Conservation (phyloP, 2,329 filamentous ascomycete species). For the Hymenoscyphus albidus region DNA sequence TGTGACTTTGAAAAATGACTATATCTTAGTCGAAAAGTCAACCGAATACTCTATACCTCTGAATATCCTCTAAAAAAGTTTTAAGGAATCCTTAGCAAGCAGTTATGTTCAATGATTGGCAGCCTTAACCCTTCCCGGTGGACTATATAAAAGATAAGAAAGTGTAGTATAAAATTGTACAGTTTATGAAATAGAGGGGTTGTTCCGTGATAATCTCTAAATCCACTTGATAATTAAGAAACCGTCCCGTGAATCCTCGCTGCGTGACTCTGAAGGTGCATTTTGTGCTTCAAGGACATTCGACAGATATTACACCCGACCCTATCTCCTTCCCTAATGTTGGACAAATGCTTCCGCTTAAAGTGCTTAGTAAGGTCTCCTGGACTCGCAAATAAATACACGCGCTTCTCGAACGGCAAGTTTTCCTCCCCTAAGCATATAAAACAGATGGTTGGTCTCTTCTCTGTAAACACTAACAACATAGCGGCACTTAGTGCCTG, state of each 20-base stretch:
- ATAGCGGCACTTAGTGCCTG: constrained; percentile 24
- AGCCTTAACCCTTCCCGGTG: no score
- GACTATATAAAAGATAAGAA: no score
- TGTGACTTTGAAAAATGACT: no score
- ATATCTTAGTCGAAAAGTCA: no score
- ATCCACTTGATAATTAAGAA: no score
- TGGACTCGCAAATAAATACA: constrained; percentile 20
- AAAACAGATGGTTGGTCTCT: constrained; percentile 22
- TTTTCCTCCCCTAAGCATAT: constrained; percentile 23
- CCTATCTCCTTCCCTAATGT: constrained; percentile 23
- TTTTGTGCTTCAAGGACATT: constrained; percentile 22
- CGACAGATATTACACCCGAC: constrained; percentile 21
- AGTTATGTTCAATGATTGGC: no score
- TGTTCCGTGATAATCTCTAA: no score
- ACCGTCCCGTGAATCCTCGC: constrained; percentile 20
- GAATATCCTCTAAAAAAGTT: no score
- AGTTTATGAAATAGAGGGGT: no score
- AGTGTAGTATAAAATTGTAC: no score
- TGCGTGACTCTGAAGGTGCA: constrained; percentile 21
- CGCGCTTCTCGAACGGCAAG: constrained; percentile 1
- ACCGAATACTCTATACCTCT: no score
- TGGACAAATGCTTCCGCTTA: constrained; percentile 22
- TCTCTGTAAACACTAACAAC: constrained; percentile 23
- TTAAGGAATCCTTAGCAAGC: no score
- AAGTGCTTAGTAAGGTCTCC: constrained; percentile 26